These are phyloP conservation scores for Pythium pyrilobum DNA, from an alignment of 352 stramenopile genomes.

Conservation along the genomic window DNA sequence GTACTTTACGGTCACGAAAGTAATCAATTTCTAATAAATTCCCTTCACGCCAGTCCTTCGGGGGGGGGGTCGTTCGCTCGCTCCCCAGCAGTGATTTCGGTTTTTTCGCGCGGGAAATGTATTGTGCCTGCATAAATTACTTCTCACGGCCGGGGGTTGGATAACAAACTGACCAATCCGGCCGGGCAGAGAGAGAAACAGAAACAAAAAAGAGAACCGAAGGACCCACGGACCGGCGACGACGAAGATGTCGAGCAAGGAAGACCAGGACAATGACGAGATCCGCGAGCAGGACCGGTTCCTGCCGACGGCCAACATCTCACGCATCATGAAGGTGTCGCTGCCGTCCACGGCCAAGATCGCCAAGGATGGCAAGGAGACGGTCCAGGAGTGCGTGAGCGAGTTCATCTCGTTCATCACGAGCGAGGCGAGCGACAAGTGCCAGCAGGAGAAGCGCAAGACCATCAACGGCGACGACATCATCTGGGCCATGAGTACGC, in stretches of 20 bases:
- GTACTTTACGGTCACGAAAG: too few species aligned
- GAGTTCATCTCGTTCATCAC: constrained; percentile 99
- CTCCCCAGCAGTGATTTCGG: background rate
- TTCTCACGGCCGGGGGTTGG: background rate
- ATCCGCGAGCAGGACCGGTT: constrained; percentile 96
- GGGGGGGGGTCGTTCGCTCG: too few species aligned
- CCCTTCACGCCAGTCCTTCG: background rate
- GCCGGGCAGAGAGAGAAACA: constrained; percentile 1
- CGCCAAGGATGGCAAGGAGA: constrained; percentile 99
- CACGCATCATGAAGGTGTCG: constrained; percentile 99
- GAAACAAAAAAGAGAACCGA: constrained; percentile 11
- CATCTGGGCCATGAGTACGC: constrained; percentile 98
- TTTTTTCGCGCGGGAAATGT: constrained; percentile 14
- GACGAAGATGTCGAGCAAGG: constrained; percentile 62
- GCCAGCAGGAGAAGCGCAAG: constrained; percentile 99
- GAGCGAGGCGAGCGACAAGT: constrained; percentile 98
- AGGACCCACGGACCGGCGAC: background rate
- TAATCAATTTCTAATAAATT: constrained; percentile 1
- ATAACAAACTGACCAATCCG: constrained; percentile 8
- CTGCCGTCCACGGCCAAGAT: constrained; percentile 99
- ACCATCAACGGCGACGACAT: constrained; percentile 99
- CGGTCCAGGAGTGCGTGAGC: constrained; percentile 99
- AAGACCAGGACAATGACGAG: constrained; percentile 87
- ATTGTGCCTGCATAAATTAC: constrained; percentile 6
- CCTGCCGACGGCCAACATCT: constrained; percentile 99